Percentiles rank a stretch among this genome's conserved stretches.
These are phyloP conservation scores for Yamadazyma laniorum DNA, from an alignment of 805 yeast species.

Conservation along the genomic window DNA sequence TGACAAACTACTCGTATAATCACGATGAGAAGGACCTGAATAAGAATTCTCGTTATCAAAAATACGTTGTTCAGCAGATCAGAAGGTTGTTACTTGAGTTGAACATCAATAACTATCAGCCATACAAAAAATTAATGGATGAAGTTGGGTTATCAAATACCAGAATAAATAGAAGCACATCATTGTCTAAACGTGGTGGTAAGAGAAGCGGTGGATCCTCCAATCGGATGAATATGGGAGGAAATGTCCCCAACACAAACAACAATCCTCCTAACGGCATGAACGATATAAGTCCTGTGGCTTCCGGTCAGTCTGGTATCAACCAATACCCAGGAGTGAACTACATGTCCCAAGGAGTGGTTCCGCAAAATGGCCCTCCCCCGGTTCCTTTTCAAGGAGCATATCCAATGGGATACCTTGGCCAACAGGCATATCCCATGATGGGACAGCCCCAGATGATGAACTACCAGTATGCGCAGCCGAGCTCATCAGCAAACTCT, in stretches of 20 bases:
- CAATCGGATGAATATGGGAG: conserved; percentile 2
- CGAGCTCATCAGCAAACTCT: not conserved
- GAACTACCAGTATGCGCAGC: conserved; percentile 8
- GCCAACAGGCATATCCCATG: conserved; percentile 6
- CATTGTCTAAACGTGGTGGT: conserved; percentile 20
- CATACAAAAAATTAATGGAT: conserved; percentile 82
- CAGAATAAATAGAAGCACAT: conserved; percentile 27
- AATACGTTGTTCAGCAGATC: conserved; percentile 58
- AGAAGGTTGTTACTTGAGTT: conserved; percentile 60
- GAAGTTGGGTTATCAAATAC: conserved; percentile 72
- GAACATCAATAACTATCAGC: conserved; percentile 57
- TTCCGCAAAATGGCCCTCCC: not conserved
- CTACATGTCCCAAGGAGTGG: conserved; percentile 3
- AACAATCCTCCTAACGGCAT: not conserved
- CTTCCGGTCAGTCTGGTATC: not conserved
- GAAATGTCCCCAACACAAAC: too few relatives aligned
- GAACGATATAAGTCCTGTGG: conserved; percentile 2
- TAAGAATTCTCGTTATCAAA: conserved; percentile 40
- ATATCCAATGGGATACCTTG: not conserved
- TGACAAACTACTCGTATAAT: conserved; percentile 14
- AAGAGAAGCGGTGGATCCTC: conserved; percentile 8
- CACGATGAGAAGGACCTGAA: conserved; percentile 38
- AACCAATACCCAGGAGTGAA: conserved; percentile 6
- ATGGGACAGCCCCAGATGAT: conserved; percentile 10
- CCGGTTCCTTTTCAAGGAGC: conserved; percentile 1